Base-by-base conservation (phyloP, 1,284 basidiomycete species). In the Malassezia cuniculi region DNA sequence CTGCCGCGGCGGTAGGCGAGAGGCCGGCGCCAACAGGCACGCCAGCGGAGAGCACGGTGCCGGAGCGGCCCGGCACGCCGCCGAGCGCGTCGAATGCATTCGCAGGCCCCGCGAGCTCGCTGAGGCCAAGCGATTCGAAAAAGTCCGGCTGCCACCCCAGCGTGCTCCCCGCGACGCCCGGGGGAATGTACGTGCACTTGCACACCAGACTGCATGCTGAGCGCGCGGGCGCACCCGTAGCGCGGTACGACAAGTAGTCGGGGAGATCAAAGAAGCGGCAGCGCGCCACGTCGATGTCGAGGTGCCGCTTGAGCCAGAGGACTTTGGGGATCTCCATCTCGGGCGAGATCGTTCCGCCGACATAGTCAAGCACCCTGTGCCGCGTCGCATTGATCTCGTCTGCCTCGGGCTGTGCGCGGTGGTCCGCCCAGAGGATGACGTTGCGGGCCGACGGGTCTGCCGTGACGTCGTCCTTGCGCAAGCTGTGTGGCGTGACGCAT, bases 181-280 rank as follows among this genome's bases (percentile, higher is more conserved):
- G 69, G n/a, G 70, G 86, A n/a, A 97, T 80, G 68, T 81, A 97
- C 2, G 84, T 85, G 70, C 83, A 95, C 72, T 97, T 97, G 75
- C 90, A 97, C 0, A 85, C 85, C 29, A 95, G 72, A 2, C 87
- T 94, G 70, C 90, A 95, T 67, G 78, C 80, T 3, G 85, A 93
- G 21, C 90, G 80, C 5, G 81, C 81, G 50, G 73, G 72, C 46
- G 78, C 75, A 16, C 73, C 74, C 1, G 93, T 97, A 3, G 86
- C 85, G 38, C 79, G 80, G 72, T 87, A 97, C 0, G 90, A 93
- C 39, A 97, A 76, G 71, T 80, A 95, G 71, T 97, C 90, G 11
- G 90, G 90, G 18, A 97, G 76, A 69, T 97, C 93, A 69, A 93
- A 97, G 73, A 97, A 90, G 68, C 85, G 81, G 71, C 81, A 86